Evolutionary conservation across 1,139 yeast species (phyloP).

Genomic region (Candida freyschussii): DNA sequence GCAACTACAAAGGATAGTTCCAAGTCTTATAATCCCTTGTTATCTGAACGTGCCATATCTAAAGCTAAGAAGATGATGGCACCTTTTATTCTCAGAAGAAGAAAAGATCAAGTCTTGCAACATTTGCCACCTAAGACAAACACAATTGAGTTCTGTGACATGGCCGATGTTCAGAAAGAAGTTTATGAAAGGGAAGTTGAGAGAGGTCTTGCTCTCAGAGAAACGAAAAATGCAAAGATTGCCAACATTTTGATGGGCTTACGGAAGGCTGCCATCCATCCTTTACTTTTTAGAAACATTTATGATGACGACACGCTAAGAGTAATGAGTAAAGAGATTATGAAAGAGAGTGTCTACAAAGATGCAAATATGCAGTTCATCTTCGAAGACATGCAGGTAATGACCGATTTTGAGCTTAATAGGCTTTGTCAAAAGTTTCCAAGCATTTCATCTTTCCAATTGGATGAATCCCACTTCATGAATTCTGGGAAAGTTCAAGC

Average conservation of each 20-base stretch:
- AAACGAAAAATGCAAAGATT: slow-evolving; percentile 42
- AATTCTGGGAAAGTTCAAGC: slow-evolving; percentile 72
- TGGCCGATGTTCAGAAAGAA: slow-evolving; percentile 50
- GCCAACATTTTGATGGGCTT: slow-evolving; percentile 62
- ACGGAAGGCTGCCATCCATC: slow-evolving; percentile 74
- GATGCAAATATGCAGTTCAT: slow-evolving; percentile 74
- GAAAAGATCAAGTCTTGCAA: slow-evolving; percentile 84
- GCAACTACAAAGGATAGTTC: slow-evolving; percentile 56
- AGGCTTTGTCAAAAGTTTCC: slow-evolving; percentile 71
- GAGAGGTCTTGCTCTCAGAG: slow-evolving; percentile 45
- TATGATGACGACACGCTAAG: slow-evolving; percentile 52
- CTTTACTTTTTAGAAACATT: slow-evolving; percentile 57
- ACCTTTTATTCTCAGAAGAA: slow-evolving; percentile 90
- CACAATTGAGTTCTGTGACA: slow-evolving; percentile 56
- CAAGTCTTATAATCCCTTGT: slow-evolving; percentile 64
- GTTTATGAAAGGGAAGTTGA: slow-evolving; percentile 59
- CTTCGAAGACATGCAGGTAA: slow-evolving; percentile 91
- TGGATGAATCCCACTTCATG: slow-evolving; percentile 57
- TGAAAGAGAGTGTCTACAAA: slow-evolving; percentile 73
- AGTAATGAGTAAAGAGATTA: slow-evolving; percentile 71
- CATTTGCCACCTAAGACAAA: slow-evolving; percentile 80
- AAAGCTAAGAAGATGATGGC: slow-evolving; percentile 98
- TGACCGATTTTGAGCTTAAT: slow-evolving; percentile 89
- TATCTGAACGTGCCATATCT: slow-evolving; percentile 85
- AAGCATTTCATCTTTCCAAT: slow-evolving; percentile 49